Base-by-base conservation (phyloP, 2,329 filamentous ascomycete species). In the Epichloe scottii region DNA sequence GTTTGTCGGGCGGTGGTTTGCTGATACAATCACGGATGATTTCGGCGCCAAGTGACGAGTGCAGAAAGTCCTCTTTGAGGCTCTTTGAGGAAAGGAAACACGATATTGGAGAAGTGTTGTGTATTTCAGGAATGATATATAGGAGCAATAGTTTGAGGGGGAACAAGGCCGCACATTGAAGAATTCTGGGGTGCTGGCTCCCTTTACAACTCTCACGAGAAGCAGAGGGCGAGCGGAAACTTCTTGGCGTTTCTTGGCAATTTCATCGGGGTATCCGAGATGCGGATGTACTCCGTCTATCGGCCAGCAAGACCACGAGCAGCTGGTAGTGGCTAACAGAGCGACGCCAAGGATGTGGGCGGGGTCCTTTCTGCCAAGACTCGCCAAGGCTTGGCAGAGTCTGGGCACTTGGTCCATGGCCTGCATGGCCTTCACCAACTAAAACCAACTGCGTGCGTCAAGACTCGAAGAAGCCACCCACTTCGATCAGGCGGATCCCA, bases 171-270 rank as follows among this genome's bases (percentile, higher is more conserved):
- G 41, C 51, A 45, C 35, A 17, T 49, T 15, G 30, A 49, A 39
- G 45, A 26, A 49, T 53, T 56, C 56, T 51, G 62, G 62, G 62
- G 59, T 55, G 50, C 55, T 57, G 50, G 63, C 63, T 66, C 64
- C 62, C 63, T 67, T 68, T 66, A 66, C 63, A 65, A 65, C 62
- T 65, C 57, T 56, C 48, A 52, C 53, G 56, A 59, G 62, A 61
- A 59, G 53, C 58, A 57, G 63, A 64, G 64, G 66, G 64, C 60
- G 61, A 66, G 64, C 66, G 65, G 66, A 63, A 67, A 56, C 56
- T 57, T 55, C 64, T 67, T 67, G 66, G 66, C 66, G 44, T 50
- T 61, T 48, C 62, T 66, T 66, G 63, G 59, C 58, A 57, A 55
- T 23, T 41, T 49, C 37, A 2, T 14, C 19, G 15, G 58, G 45